These are phyloP conservation scores for Hemisphaericaspora lyxosophila DNA, from an alignment of 1,139 yeast species.

Conservation along the genomic window DNA sequence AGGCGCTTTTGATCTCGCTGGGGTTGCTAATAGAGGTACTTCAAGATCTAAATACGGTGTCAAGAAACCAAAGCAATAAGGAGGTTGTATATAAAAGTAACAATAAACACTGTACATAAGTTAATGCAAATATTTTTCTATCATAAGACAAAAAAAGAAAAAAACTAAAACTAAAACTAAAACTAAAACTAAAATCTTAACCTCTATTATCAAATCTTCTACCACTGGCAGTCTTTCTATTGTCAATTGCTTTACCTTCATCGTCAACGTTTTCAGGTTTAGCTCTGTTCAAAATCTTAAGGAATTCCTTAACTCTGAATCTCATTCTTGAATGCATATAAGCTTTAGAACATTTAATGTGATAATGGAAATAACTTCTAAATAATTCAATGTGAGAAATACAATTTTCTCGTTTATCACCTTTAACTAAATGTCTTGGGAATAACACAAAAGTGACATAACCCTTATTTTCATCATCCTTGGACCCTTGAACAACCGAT, in stretches of 20 bases:
- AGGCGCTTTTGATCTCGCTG: slow-evolving; percentile 91
- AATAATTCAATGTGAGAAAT: slow-evolving; percentile 88
- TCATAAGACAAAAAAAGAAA: too few species aligned
- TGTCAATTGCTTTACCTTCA: slow-evolving; percentile 56
- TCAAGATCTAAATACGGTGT: slow-evolving; percentile 94
- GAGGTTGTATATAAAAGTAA: not conserved
- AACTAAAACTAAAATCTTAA: too few species aligned
- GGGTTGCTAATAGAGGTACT: slow-evolving; percentile 89
- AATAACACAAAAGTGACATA: slow-evolving; percentile 74
- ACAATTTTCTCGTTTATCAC: slow-evolving; percentile 76
- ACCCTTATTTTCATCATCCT: slow-evolving; percentile 58
- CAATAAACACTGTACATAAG: not conserved
- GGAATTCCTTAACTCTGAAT: slow-evolving; percentile 86
- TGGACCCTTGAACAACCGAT: slow-evolving; percentile 28
- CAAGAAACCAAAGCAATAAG: slow-evolving; percentile 62
- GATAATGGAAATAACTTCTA: slow-evolving; percentile 97
- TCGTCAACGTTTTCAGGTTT: slow-evolving; percentile 88
- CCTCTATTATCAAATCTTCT: slow-evolving; percentile 57
- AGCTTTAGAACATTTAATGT: slow-evolving; percentile 96
- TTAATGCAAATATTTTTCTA: too few species aligned
- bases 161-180: too few species aligned
- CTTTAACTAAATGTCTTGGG: slow-evolving; percentile 70
- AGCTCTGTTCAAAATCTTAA: slow-evolving; percentile 94
- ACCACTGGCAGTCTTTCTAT: slow-evolving; percentile 80
- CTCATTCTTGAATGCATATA: slow-evolving; percentile 99